Percentiles rank a stretch among this genome's conserved stretches.
phyloP scores from a whole-genome alignment of 495 filamentous ascomycete species.

The Podospora sp. region DNA sequence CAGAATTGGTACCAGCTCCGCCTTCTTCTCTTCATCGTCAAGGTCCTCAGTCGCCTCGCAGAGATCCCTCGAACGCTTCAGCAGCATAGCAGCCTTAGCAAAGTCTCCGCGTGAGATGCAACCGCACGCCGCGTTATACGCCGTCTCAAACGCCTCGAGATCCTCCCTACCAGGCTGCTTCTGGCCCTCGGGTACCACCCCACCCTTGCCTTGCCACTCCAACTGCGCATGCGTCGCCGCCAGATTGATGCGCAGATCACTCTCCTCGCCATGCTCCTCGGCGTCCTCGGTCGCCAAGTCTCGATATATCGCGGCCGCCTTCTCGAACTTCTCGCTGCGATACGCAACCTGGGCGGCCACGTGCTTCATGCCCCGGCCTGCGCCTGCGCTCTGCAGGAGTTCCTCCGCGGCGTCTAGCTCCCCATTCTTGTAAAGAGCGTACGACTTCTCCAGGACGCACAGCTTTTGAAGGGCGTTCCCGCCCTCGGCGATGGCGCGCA shows the following conservation, averaged over 20 bases:
- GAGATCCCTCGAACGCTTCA: conserved; percentile 84
- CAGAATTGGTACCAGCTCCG: conserved; percentile 80
- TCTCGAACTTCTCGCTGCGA: conserved; percentile 77
- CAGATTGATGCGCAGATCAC: conserved; percentile 84
- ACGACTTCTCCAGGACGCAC: conserved; percentile 79
- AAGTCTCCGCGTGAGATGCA: conserved; percentile 81
- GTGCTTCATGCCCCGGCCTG: conserved; percentile 65
- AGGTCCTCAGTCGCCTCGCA: conserved; percentile 85
- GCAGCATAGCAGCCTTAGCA: conserved; percentile 69
- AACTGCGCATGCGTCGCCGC: conserved; percentile 81
- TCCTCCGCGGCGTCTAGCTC: conserved; percentile 70
- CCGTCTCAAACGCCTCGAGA: conserved; percentile 87
- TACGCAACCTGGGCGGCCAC: conserved; percentile 89
- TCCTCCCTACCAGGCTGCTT: conserved; percentile 69
- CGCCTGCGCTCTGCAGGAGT: conserved; percentile 50
- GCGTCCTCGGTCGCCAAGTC: conserved; percentile 54
- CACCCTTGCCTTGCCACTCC: conserved; percentile 71
- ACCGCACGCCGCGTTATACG: conserved; percentile 89
- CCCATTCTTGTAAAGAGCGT: conserved; percentile 88
- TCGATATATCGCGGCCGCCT: conserved; percentile 70
- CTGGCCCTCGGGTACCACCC: conserved; percentile 39
- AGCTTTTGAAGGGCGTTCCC: conserved; percentile 66
- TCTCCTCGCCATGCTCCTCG: conserved; percentile 65
- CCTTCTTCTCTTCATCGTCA: conserved; percentile 76
- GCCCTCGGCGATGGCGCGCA: conserved; percentile 72